A percentile compares a stretch with the other conserved stretches of the same genome.
phyloP scores from a whole-genome alignment of 768 basidiomycete genomes.

The Epithele typhae region DNA sequence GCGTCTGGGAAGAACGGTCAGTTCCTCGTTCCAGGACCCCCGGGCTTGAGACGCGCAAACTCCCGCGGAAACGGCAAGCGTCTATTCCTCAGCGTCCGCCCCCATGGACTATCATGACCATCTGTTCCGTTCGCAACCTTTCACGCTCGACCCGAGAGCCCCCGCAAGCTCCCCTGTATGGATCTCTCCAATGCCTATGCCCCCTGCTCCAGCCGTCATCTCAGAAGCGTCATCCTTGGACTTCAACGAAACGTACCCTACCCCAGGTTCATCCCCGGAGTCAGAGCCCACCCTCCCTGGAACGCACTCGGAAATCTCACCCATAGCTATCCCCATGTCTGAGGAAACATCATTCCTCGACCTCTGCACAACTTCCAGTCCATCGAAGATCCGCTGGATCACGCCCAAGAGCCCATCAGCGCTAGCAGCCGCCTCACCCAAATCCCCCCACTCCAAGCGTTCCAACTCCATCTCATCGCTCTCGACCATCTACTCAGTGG shows the following conservation, averaged over 20 bases:
- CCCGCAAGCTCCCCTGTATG: constrained; percentile 19
- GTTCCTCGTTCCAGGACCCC: neutral
- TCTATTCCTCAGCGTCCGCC: constrained; percentile 35
- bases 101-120: constrained; percentile 23
- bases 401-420: neutral
- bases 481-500: constrained; percentile 1
- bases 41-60: constrained; percentile 4
- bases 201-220: constrained; percentile 3
- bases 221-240: neutral
- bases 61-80: constrained; percentile 25
- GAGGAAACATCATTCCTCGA: neutral
- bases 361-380: constrained; percentile 1
- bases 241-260: neutral
- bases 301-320: neutral
- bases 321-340: neutral
- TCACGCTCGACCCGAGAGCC: constrained; percentile 16
- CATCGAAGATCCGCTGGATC: constrained; percentile 8
- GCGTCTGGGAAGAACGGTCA: constrained; percentile 1
- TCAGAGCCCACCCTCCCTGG: neutral
- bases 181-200: constrained; percentile 1
- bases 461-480: constrained; percentile 5
- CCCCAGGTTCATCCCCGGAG: neutral
- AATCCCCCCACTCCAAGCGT: neutral
- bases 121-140: constrained; percentile 16
- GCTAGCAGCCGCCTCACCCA: neutral